Evolutionary conservation across 1,284 basidiomycete species (phyloP), one percentile per base, ranked within the genome.

Genomic region (Waitea zeae): DNA sequence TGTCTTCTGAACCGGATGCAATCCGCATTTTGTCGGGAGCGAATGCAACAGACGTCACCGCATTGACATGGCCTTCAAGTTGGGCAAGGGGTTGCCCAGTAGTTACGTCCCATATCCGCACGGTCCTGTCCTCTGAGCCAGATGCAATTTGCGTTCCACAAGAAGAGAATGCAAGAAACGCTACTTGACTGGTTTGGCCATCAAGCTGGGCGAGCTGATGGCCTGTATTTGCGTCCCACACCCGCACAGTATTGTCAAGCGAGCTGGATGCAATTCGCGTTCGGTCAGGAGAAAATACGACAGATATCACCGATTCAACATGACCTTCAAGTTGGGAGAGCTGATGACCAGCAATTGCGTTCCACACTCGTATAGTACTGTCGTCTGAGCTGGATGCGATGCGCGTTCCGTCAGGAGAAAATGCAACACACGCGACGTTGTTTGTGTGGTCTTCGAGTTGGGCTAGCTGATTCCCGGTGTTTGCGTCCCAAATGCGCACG

Each of bases 401-500:
- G 3, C 30, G 36, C 20, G 15, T 31, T 28, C 43, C 41, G 32
- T 48, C 43, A 9, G 48, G 47, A 1, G 48, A 46, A 37, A 48
- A 49, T 1, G 44, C 42, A 14, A 43, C 40, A 17, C 38, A 29
- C n/a, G n/a, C n/a, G n/a, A n/a, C n/a, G n/a, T n/a, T n/a, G n/a
- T n/a, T n/a, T n/a, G n/a, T n/a, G n/a, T n/a, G n/a, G n/a, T n/a
- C n/a, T n/a, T n/a, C n/a, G n/a, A n/a, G n/a, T n/a, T n/a, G n/a
- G n/a, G n/a, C n/a, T n/a, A n/a, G n/a, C n/a, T n/a, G n/a, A n/a
- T n/a, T n/a, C n/a, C n/a, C n/a, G n/a, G 40, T 36, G n/a, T n/a
- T n/a, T n/a, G n/a, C n/a, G 35, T 49, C 39, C 50, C 49, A 53
- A 3, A 51, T 20, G 15, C 44, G 34, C 15, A 51, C 37, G 3